These are phyloP conservation scores for Spencermartinsiella europaea DNA, from an alignment of 805 yeast species.

Conservation along the genomic window DNA sequence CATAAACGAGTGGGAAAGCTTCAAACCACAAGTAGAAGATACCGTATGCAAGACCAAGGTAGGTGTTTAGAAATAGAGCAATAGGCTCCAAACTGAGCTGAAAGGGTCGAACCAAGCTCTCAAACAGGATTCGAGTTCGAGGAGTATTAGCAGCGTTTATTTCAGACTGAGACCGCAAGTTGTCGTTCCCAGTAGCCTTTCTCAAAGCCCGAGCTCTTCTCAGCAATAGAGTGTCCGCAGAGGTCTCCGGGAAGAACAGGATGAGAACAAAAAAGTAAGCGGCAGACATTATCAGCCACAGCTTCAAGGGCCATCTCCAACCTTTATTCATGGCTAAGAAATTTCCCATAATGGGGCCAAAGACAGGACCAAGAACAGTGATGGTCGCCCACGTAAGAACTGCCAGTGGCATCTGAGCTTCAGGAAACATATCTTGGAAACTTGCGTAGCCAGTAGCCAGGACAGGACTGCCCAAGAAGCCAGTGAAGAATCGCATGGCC, in stretches of 20 bases:
- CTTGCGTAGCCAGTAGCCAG: slow-evolving; percentile 52
- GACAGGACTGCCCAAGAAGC: slow-evolving; percentile 47
- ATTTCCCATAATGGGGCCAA: slow-evolving; percentile 56
- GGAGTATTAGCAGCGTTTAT: neutral
- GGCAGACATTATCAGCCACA: slow-evolving; percentile 47
- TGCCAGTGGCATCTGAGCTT: slow-evolving; percentile 39
- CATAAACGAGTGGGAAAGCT: slow-evolving; percentile 54
- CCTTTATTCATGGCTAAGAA: slow-evolving; percentile 36
- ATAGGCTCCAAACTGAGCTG: slow-evolving; percentile 54
- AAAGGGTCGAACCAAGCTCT: slow-evolving; percentile 34
- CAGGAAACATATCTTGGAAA: slow-evolving; percentile 42
- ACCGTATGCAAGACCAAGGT: slow-evolving; percentile 50
- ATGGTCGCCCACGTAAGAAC: slow-evolving; percentile 50
- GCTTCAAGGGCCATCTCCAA: slow-evolving; percentile 49
- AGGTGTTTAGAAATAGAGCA: slow-evolving; percentile 47
- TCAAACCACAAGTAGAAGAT: slow-evolving; percentile 54
- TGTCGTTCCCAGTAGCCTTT: slow-evolving; percentile 42
- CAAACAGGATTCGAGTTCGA: neutral
- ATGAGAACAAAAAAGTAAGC: slow-evolving; percentile 30
- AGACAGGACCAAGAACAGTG: slow-evolving; percentile 49
- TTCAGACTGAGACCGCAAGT: slow-evolving; percentile 5
- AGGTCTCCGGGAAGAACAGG: slow-evolving; percentile 8
- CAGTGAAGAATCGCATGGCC: slow-evolving; percentile 55
- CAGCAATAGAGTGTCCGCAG: slow-evolving; percentile 4
- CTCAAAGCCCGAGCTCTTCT: slow-evolving; percentile 29